Base-by-base conservation (phyloP, 768 basidiomycete genomes). In the Collybiopsis luxurians region DNA sequence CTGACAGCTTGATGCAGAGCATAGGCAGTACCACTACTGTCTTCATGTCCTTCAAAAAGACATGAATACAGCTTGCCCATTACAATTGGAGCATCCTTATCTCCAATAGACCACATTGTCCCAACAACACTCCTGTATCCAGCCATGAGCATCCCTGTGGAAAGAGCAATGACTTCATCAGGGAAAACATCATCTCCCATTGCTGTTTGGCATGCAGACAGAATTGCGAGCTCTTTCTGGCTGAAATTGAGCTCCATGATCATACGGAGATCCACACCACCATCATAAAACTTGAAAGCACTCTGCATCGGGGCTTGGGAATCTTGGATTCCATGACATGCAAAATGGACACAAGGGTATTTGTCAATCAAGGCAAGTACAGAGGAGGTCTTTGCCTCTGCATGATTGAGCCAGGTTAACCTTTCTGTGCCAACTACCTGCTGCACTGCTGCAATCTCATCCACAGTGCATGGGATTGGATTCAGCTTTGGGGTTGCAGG, bases 321-420 rank as follows among this genome's bases (percentile, higher is more conserved):
- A 19, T 45, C n/a, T 19, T 45, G 43, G 19, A 45, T 45, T 19
- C 43, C 43, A 21, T 45, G 43, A 24, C 43, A 45, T 9, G 43
- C 43, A 45, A 45, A 21, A 45, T 45, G 43, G 23, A n/a, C 17
- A n/a, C 9, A 10, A 7, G 9, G 10, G 19, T 45, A 19, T 21
- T n/a, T 45, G 17, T 10, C 17, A 7, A 45, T 7, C 23, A 9
- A 7, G 17, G 10, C 19, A 7, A 21, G 9, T 7, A 45, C 43
- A 21, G 43, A 7, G 43, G 43, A 10, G 9, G 60, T 55, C 2
- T 59, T 67, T 15, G 64, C 64, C 15, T 60, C 51, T 4, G 27
- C 26, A 10, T 45, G 44, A 42, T 52, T 36, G 50, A 47, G 39
- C 9, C 19, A 50, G 19, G 13, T 47, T 30, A 9, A 24, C 43